phyloP scores from a whole-genome alignment of 345 rosid species.

The Trapa incisa region DNA sequence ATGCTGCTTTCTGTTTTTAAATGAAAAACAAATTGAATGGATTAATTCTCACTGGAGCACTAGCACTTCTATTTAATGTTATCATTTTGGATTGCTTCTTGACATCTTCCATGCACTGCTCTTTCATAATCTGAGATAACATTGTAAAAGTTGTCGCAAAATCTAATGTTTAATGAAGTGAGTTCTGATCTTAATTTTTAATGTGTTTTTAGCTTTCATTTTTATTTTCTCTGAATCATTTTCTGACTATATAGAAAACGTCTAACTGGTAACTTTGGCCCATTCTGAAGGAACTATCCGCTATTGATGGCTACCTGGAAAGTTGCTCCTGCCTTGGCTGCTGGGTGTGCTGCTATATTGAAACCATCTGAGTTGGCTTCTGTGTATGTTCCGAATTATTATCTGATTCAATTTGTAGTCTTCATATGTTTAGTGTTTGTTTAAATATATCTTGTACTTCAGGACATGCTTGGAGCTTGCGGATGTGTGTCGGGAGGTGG shows the following conservation, averaged over 20 bases:
- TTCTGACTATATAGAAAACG: neutral
- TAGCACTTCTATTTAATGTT: neutral
- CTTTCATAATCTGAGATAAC: neutral
- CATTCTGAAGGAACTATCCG: conserved; percentile 78
- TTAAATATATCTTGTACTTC: conserved; percentile 15
- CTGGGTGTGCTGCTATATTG: conserved; percentile 90
- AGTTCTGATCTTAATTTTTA: neutral
- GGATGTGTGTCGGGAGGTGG: conserved; percentile 74
- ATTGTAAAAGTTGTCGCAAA: neutral
- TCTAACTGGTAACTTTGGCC: neutral
- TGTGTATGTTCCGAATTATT: conserved; percentile 35
- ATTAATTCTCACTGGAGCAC: neutral
- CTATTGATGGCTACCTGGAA: conserved; percentile 92
- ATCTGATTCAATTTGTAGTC: neutral
- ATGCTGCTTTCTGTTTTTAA: conserved; percentile 3
- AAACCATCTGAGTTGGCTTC: conserved; percentile 93
- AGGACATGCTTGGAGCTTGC: conserved; percentile 99
- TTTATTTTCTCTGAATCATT: neutral
- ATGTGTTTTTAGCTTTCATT: neutral
- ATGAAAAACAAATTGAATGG: neutral
- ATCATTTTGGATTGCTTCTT: neutral
- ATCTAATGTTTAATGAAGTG: too few relatives aligned
- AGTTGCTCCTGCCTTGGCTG: conserved; percentile 98
- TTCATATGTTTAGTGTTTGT: conserved; percentile 7
- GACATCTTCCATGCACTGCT: neutral